Conservation (phyloP, 2,329 filamentous ascomycete species). For the Talaromyces funiculosus region DNA sequence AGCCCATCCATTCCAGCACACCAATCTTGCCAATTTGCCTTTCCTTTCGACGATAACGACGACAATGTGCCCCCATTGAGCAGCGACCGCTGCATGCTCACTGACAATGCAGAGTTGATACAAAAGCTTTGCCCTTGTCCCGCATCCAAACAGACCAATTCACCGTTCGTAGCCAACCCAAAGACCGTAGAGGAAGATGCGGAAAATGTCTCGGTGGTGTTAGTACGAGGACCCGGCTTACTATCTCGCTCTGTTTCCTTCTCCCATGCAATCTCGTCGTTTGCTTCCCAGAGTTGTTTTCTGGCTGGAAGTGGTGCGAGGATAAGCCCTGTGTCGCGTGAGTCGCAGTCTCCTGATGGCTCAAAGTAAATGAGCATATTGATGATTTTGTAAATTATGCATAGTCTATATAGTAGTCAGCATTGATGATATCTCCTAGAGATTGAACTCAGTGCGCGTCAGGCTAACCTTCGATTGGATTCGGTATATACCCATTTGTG, state of each 20-base stretch:
- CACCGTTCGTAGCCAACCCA: slow-evolving; percentile 3
- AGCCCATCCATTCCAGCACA: slow-evolving; percentile 44
- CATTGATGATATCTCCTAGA: neutral
- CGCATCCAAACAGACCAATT: slow-evolving; percentile 1
- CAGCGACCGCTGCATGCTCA: neutral
- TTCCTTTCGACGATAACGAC: slow-evolving; percentile 14
- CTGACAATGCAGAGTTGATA: neutral
- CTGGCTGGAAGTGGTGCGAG: slow-evolving; percentile 40
- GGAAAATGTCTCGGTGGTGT: neutral
- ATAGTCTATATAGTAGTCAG: slow-evolving; percentile 28
- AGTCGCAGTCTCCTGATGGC: slow-evolving; percentile 34
- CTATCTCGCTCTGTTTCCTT: slow-evolving; percentile 23
- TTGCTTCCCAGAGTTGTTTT: slow-evolving; percentile 43
- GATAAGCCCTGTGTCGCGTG: slow-evolving; percentile 28
- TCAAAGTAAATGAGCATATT: slow-evolving; percentile 43
- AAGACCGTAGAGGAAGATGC: neutral
- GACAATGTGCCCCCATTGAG: slow-evolving; percentile 11
- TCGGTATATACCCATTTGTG: slow-evolving; percentile 41
- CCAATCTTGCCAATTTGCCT: slow-evolving; percentile 41
- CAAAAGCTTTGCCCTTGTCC: neutral
- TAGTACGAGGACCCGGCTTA: slow-evolving; percentile 10
- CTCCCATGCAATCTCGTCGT: slow-evolving; percentile 31
- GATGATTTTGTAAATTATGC: slow-evolving; percentile 36
- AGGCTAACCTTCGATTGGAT: slow-evolving; percentile 23
- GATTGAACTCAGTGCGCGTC: too few relatives aligned